Percentiles rank a stretch among this genome's conserved stretches.
Evolutionary conservation across 305 asterid genomes (phyloP).

Genomic region (Coffea humblotiana): DNA sequence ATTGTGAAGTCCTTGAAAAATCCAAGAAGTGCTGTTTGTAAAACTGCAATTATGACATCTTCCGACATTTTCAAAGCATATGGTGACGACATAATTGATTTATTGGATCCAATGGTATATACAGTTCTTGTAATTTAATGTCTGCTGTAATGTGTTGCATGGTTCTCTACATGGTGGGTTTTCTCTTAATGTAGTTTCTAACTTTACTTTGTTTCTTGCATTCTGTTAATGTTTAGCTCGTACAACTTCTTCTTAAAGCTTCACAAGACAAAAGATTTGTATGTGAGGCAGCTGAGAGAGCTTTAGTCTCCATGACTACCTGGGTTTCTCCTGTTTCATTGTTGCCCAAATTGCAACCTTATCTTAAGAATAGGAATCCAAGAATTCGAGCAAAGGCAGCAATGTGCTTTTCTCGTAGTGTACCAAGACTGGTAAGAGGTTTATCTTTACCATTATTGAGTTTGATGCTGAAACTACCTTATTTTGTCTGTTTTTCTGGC

Average conservation of each 20-base stretch:
- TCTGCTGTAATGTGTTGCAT: constrained; percentile 11
- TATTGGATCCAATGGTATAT: constrained; percentile 77
- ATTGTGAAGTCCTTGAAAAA: constrained; percentile 72
- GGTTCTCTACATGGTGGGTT: constrained; percentile 1
- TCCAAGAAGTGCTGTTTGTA: constrained; percentile 90
- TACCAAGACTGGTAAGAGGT: constrained; percentile 60
- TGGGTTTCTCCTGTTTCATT: constrained; percentile 70
- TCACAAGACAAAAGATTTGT: constrained; percentile 96
- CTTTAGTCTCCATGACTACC: constrained; percentile 67
- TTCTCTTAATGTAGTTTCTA: not conserved
- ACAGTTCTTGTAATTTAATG: constrained; percentile 9
- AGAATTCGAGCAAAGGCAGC: constrained; percentile 94
- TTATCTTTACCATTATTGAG: not conserved
- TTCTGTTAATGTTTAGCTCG: constrained; percentile 49
- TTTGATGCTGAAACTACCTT: not conserved
- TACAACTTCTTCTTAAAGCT: constrained; percentile 83
- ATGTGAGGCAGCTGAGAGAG: constrained; percentile 86
- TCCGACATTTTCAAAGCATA: constrained; percentile 78
- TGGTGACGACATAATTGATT: constrained; percentile 59
- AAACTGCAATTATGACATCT: constrained; percentile 83
- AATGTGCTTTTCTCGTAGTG: constrained; percentile 69
- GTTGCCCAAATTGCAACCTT: constrained; percentile 78
- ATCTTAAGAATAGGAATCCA: constrained; percentile 78
- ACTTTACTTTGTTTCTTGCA: constrained; percentile 16
- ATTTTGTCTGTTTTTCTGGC: not conserved